Percentiles rank a stretch among this genome's conserved stretches.
These are phyloP conservation scores for Babesia microti DNA, from an alignment of 169 alveolate genomes.

Conservation along the genomic window DNA sequence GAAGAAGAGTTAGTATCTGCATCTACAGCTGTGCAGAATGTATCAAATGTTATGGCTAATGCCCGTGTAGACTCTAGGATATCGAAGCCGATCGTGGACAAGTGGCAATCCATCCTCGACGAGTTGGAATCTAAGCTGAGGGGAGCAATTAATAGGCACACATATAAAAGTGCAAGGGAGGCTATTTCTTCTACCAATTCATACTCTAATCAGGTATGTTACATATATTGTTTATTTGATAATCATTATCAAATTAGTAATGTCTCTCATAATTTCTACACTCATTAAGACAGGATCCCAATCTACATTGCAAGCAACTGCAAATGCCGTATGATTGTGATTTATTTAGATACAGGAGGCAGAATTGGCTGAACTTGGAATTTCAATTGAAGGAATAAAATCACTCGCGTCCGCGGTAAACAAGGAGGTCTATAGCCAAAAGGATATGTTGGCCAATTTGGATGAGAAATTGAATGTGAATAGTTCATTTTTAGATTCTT, in stretches of 20 bases:
- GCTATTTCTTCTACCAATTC: not conserved
- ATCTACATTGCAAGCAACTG: constrained; percentile 13
- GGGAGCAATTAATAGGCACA: constrained; percentile 6
- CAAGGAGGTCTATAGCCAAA: constrained; percentile 2
- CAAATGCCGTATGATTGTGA: not conserved
- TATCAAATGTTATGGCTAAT: constrained; percentile 17
- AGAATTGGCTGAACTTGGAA: not conserved
- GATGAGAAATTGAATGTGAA: constrained; percentile 23
- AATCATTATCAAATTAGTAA: not conserved
- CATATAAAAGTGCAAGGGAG: not conserved
- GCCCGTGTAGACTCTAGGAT: constrained; percentile 24
- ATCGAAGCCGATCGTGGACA: constrained; percentile 8
- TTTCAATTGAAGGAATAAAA: not conserved
- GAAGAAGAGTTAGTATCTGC: too few relatives aligned
- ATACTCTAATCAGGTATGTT: not conserved
- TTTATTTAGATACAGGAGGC: not conserved
- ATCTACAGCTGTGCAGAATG: too few relatives aligned
- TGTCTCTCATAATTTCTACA: not conserved
- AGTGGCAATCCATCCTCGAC: constrained; percentile 25
- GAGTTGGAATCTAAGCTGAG: constrained; percentile 37
- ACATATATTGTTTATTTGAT: not conserved
- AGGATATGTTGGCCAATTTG: constrained; percentile 10
- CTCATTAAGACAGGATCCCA: constrained; percentile 14
- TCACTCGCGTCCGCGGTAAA: not conserved
- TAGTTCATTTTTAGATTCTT: too few relatives aligned